These are phyloP conservation scores for Fistulifera solaris DNA, from an alignment of 108 stramenopile genomes.

Conservation along the genomic window DNA sequence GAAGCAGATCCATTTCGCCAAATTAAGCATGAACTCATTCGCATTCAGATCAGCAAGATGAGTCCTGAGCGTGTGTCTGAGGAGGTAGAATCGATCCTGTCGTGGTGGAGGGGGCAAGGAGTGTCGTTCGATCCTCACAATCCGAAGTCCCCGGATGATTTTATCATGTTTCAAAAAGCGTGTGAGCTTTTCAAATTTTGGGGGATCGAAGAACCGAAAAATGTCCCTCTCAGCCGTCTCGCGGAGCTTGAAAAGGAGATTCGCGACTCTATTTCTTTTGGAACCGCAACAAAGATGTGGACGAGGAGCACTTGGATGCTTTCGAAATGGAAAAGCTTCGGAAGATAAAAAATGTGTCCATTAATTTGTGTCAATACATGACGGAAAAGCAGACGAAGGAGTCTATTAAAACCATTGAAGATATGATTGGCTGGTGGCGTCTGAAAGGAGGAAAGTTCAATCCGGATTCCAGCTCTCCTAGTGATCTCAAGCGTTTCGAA, in stretches of 20 bases:
- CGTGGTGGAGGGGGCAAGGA: conserved; percentile 24
- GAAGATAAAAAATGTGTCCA: conserved; percentile 9
- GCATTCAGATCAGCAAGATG: conserved; percentile 13
- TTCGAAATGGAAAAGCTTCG: conserved; percentile 15
- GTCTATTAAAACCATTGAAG: conserved; percentile 13
- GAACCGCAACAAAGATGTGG: conserved; percentile 22
- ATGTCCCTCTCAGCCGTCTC: conserved; percentile 13
- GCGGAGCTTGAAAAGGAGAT: conserved; percentile 13
- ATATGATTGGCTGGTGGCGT: conserved; percentile 31
- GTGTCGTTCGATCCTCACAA: conserved; percentile 12
- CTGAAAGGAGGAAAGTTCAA: conserved; percentile 14
- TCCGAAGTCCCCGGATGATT: background rate
- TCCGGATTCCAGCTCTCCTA: conserved; percentile 10
- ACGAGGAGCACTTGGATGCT: conserved; percentile 13
- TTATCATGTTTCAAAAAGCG: conserved; percentile 22
- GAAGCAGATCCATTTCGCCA: conserved; percentile 13
- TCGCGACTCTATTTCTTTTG: conserved; percentile 20
- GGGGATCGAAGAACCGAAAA: conserved; percentile 22
- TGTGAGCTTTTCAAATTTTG: conserved; percentile 21
- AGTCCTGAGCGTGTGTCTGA: conserved; percentile 11
- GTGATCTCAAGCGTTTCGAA: conserved; percentile 20
- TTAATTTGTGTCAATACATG: background rate
- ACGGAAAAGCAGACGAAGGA: conserved; percentile 14
- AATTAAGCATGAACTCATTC: conserved; percentile 27
- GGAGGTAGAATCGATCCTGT: conserved; percentile 19